Evolutionary conservation across 1,139 yeast species (phyloP), one percentile per base, ranked within the genome.

Genomic region (Candida pseudocylindracea): DNA sequence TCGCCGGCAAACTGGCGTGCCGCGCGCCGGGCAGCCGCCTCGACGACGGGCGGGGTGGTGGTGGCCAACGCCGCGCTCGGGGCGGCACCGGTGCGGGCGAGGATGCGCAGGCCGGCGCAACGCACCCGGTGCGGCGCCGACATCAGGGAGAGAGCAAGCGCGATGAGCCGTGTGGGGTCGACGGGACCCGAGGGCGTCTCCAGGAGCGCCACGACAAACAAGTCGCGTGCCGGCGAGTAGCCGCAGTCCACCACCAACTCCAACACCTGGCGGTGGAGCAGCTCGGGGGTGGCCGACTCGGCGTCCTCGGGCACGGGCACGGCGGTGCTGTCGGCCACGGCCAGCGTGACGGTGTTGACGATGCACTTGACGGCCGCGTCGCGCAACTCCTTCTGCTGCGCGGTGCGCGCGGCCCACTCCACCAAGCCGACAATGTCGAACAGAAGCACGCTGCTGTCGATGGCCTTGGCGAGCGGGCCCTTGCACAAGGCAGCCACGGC

Each of bases 401-500:
- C 62, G 26, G 83, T 54, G 1, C 81, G 60, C 40, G 74, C 74
- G 28, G 83, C 65, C 96, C 96, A 88, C 25, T 63, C 57, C 50
- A 83, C 58, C 28, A 83, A 55, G 1, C 69, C 72, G 5, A 66
- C 58, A 8, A 76, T 62, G 41, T 80, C 88, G 50, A 83, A 80
- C 0, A 85, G 69, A 44, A 74, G 55, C 1, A 66, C 51, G 1
- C 62, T 64, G 12, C 61, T 58, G 24, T 55, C 57, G 29, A 68
- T 55, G 2, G 58, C 53, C 35, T 68, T 68, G 13, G 63, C 60
- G 9, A 75, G 66, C 6, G 70, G 63, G 20, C 80, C 76, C 2
- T 72, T 65, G 41, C 93, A 74, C 26, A 88, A 54, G 0, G 74
- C 61, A 0, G 93, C 79, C 92, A 91, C 79, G 32, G 93, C 72